These are phyloP conservation scores for Nakaseomyces uthaithaninus DNA, from an alignment of 1,139 yeast species.

Conservation along the genomic window DNA sequence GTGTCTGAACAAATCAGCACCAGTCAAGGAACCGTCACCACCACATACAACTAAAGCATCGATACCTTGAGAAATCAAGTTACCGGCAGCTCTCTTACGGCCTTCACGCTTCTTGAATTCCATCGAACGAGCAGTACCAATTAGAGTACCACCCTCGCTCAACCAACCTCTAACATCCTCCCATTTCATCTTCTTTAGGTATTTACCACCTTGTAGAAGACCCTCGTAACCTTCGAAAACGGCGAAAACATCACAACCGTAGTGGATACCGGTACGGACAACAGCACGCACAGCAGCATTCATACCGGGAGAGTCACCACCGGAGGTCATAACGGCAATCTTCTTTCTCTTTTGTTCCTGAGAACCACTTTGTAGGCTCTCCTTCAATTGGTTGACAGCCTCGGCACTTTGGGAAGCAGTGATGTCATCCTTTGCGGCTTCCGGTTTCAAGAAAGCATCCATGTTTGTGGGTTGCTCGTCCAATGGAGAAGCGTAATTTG, in stretches of 20 bases:
- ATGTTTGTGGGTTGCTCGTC: conserved; percentile 32
- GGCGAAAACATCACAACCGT: conserved; percentile 66
- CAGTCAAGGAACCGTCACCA: conserved; percentile 80
- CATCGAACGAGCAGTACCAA: conserved; percentile 72
- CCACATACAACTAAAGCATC: conserved; percentile 78
- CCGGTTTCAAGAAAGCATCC: conserved; percentile 25
- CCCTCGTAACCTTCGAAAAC: conserved; percentile 77
- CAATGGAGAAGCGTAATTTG: conserved; percentile 32
- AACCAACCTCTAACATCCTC: conserved; percentile 69
- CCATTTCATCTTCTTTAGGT: conserved; percentile 63
- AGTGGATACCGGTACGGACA: conserved; percentile 62
- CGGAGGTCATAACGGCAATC: conserved; percentile 80
- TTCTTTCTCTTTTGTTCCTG: conserved; percentile 36
- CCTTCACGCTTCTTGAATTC: conserved; percentile 64
- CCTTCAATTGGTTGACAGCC: conserved; percentile 17
- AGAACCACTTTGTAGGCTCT: conserved; percentile 17
- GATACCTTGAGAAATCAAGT: conserved; percentile 63
- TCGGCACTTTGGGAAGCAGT: conserved; percentile 24
- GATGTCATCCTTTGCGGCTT: conserved; percentile 12
- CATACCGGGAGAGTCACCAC: conserved; percentile 88
- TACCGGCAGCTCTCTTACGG: conserved; percentile 56
- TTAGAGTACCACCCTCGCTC: conserved; percentile 70
- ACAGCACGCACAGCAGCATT: conserved; percentile 76
- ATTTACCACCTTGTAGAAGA: conserved; percentile 59
- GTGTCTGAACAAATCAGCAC: conserved; percentile 68